A percentile compares a stretch with the other conserved stretches of the same genome.
Evolutionary conservation across 768 basidiomycete genomes (phyloP).

Genomic region (Hypsizygus marmoreus): DNA sequence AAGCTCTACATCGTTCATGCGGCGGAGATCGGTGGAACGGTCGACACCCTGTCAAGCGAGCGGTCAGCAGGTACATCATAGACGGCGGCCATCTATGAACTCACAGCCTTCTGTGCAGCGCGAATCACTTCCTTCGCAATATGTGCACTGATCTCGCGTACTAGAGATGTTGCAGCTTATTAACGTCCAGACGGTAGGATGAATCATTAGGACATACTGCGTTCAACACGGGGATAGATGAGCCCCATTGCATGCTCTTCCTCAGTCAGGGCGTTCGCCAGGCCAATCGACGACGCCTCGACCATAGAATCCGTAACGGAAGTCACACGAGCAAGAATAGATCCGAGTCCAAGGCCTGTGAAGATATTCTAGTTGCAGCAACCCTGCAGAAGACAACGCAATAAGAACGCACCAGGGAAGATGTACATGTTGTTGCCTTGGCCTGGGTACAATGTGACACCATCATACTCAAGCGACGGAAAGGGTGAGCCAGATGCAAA

Average conservation of each 20-base stretch:
- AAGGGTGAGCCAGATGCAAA: slow-evolving; percentile 93
- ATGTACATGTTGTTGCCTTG: slow-evolving; percentile 97
- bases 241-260: slow-evolving; percentile 70
- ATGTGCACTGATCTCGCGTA: slow-evolving; percentile 79
- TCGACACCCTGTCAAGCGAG: slow-evolving; percentile 50
- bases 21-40: slow-evolving; percentile 51
- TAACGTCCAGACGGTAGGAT: background rate
- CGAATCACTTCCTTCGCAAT: slow-evolving; percentile 80
- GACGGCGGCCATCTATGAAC: slow-evolving; percentile 20
- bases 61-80: slow-evolving; percentile 6
- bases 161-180: too few species aligned
- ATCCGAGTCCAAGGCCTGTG: slow-evolving; percentile 74
- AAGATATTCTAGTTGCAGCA: slow-evolving; percentile 17
- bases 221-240: slow-evolving; percentile 81
- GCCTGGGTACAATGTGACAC: slow-evolving; percentile 66
- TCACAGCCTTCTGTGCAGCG: slow-evolving; percentile 74
- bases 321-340: slow-evolving; percentile 68
- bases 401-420: slow-evolving; percentile 53
- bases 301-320: slow-evolving; percentile 86
- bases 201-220: slow-evolving; percentile 43
- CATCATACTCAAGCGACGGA: slow-evolving; percentile 58
- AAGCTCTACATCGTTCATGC: slow-evolving; percentile 57
- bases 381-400: background rate
- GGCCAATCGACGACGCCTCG: slow-evolving; percentile 80
- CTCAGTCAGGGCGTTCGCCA: slow-evolving; percentile 69